These are phyloP conservation scores for Lasiodiplodia citricola DNA, from an alignment of 2,329 filamentous ascomycete species.

Conservation along the genomic window DNA sequence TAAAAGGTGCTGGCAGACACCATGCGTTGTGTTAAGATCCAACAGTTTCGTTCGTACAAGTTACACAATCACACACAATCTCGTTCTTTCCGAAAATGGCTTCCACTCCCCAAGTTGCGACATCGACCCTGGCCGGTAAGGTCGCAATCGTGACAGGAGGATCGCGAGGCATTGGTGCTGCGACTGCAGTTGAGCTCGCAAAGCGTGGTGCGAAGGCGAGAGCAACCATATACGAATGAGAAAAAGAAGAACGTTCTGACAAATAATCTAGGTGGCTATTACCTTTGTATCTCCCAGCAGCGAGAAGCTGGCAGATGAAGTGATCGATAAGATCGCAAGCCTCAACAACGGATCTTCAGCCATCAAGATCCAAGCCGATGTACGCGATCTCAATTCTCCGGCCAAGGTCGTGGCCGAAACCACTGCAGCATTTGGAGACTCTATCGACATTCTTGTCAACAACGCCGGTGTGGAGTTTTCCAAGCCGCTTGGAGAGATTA, in stretches of 20 bases:
- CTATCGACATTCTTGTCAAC: slow-evolving; percentile 25
- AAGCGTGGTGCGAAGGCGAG: neutral
- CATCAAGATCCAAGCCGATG: slow-evolving; percentile 44
- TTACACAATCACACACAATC: too few species aligned
- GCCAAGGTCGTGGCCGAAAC: slow-evolving; percentile 45
- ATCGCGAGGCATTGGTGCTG: neutral
- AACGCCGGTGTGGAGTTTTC: slow-evolving; percentile 1
- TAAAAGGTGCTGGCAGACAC: too few species aligned
- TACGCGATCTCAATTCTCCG: slow-evolving; percentile 40
- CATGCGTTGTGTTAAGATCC: too few species aligned
- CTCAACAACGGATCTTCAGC: slow-evolving; percentile 30
- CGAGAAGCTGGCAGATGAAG: neutral
- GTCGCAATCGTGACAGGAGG: slow-evolving; percentile 19
- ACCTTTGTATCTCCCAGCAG: neutral
- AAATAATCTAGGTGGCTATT: neutral
- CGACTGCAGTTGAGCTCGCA: neutral
- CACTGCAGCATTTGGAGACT: slow-evolving; percentile 29
- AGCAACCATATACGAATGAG: too few species aligned
- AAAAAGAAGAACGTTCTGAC: neutral
- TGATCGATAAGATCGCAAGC: neutral
- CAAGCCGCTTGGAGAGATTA: neutral
- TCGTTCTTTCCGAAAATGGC: too few species aligned
- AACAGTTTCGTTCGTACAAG: too few species aligned
- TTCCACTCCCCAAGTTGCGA: too few species aligned
- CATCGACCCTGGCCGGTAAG: neutral